Conservation (phyloP, 2,329 filamentous ascomycete species). For the Colletotrichum paranaense region DNA sequence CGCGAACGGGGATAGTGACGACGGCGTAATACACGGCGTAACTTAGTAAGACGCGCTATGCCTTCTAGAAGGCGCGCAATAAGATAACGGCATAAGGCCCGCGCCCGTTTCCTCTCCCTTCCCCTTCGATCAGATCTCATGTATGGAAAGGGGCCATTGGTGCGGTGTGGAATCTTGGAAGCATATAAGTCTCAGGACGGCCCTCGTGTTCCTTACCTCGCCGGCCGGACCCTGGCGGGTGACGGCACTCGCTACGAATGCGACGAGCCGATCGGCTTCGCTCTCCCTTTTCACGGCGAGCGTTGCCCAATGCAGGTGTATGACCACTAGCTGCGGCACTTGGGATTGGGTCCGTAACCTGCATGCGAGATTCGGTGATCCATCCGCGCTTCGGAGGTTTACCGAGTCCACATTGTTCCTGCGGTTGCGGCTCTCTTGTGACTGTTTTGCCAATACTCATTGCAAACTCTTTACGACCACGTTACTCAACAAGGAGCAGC, state of each 20-base stretch:
- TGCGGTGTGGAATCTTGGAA: neutral
- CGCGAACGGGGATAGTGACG: slow-evolving; percentile 4
- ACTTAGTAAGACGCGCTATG: neutral
- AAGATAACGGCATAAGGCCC: neutral
- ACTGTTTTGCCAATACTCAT: neutral
- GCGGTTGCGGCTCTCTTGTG: neutral
- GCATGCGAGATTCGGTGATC: slow-evolving; percentile 26
- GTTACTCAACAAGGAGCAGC: slow-evolving; percentile 18
- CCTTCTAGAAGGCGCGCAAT: neutral
- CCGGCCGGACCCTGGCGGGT: neutral
- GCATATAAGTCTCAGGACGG: slow-evolving; percentile 1
- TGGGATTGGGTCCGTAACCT: slow-evolving; percentile 8
- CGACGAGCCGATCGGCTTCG: slow-evolving; percentile 19
- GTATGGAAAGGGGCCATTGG: neutral
- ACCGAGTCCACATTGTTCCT: slow-evolving; percentile 15
- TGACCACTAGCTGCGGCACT: slow-evolving; percentile 9
- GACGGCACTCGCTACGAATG: neutral
- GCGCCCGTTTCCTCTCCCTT: neutral
- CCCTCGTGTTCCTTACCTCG: neutral
- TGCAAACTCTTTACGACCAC: slow-evolving; percentile 19
- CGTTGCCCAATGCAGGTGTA: neutral
- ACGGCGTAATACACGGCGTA: neutral
- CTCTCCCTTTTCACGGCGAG: slow-evolving; percentile 19
- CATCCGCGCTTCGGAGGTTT: slow-evolving; percentile 29
- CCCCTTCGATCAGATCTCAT: neutral